Percentiles rank a stretch among this genome's conserved stretches.
Evolutionary conservation across 176 grass and related monocot species (phyloP).

Genomic region (Raddia guianensis): DNA sequence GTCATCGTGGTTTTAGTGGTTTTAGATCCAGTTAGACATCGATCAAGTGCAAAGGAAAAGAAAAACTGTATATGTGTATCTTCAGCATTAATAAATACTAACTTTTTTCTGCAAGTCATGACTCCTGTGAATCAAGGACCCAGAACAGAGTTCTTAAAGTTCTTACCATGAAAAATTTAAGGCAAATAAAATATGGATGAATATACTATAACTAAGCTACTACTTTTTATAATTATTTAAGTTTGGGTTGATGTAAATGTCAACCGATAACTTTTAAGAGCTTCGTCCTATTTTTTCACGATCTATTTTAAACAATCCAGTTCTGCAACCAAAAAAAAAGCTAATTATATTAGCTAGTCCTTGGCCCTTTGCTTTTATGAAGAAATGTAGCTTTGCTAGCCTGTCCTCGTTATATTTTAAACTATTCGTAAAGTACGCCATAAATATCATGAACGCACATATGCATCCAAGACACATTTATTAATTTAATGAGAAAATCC

Average conservation of each 20-base stretch:
- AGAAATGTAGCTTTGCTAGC: slow-evolving; percentile 11
- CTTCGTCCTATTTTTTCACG: neutral
- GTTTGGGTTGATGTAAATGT: neutral
- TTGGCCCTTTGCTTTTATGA: neutral
- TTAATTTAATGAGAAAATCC: neutral
- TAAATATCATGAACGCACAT: slow-evolving; percentile 4
- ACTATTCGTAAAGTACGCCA: neutral
- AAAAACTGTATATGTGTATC: neutral
- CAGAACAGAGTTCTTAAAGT: neutral
- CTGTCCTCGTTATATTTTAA: neutral
- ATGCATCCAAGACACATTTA: neutral
- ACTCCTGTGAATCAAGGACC: neutral
- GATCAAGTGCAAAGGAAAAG: neutral
- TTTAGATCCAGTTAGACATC: neutral
- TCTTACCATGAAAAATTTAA: neutral
- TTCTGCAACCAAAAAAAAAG: neutral
- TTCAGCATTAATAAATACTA: neutral
- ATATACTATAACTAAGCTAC: neutral
- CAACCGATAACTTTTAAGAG: neutral
- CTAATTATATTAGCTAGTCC: neutral
- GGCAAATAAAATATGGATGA: neutral
- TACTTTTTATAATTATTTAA: neutral
- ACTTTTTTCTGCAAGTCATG: neutral
- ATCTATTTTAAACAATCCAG: neutral
- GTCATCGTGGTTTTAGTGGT: neutral